Conservation (phyloP, 2,329 filamentous ascomycete genomes). For the Polytolypa hystricis region DNA sequence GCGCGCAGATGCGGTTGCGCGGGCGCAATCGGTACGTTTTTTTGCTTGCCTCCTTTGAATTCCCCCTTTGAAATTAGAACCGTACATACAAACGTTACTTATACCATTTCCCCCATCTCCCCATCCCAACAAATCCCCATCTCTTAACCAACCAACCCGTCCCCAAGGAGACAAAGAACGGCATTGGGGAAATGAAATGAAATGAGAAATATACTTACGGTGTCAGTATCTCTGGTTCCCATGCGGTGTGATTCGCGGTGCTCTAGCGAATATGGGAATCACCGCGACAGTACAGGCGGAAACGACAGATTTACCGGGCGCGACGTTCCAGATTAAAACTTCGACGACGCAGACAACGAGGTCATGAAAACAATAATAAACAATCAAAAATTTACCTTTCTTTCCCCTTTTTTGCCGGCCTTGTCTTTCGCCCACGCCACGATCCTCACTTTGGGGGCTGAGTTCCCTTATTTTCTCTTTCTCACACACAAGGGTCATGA, state of each 20-base stretch:
- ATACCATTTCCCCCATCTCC: not conserved
- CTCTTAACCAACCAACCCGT: not conserved
- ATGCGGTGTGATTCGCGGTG: conserved; percentile 81
- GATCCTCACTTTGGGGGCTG: too few relatives aligned
- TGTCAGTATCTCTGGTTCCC: conserved; percentile 88
- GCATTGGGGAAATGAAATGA: not conserved
- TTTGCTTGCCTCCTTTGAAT: not conserved
- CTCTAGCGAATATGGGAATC: conserved; percentile 84
- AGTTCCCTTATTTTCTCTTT: too few relatives aligned
- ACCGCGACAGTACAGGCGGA: conserved; percentile 86
- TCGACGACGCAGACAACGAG: too few relatives aligned
- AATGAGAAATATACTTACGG: conserved; percentile 12
- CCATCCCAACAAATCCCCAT: not conserved
- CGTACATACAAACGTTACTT: too few relatives aligned
- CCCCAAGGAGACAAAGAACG: too few relatives aligned
- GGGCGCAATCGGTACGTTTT: conserved; percentile 63
- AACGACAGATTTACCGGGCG: conserved; percentile 71
- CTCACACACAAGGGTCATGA: too few relatives aligned
- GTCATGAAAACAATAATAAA: too few relatives aligned
- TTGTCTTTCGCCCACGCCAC: too few relatives aligned
- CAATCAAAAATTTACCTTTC: too few relatives aligned
- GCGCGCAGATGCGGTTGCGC: conserved; percentile 58
- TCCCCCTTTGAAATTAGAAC: too few relatives aligned
- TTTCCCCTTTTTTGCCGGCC: too few relatives aligned
- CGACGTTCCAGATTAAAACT: conserved; percentile 96